Evolutionary conservation across 176 grass and related monocot species (phyloP).

Genomic region (Panicum miliaceum): DNA sequence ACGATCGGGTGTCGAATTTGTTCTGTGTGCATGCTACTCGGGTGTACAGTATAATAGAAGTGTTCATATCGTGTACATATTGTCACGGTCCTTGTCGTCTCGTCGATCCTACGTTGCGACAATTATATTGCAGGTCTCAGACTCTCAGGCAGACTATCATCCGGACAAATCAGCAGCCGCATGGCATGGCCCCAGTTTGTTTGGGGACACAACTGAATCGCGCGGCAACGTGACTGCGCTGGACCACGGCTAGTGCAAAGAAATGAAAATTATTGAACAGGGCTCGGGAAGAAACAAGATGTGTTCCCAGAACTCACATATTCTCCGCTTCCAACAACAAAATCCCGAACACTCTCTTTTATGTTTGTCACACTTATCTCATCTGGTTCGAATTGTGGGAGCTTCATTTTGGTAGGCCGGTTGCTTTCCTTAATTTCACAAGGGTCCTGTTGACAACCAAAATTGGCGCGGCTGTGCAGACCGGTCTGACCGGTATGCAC

Average conservation of each 20-base stretch:
- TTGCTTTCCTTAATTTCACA: conserved; percentile 86
- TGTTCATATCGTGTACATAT: background rate
- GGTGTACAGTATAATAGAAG: conserved; percentile 27
- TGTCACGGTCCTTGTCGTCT: background rate
- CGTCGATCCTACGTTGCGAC: no score
- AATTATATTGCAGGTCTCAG: no score
- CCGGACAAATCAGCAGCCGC: no score
- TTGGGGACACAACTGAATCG: background rate
- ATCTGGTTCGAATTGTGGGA: conserved; percentile 69
- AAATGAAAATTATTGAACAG: no score
- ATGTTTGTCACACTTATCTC: conserved; percentile 76
- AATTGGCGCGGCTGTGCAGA: no score
- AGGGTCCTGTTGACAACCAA: no score
- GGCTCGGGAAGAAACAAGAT: no score
- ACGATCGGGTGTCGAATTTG: background rate
- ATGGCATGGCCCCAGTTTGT: no score
- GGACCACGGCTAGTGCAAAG: background rate
- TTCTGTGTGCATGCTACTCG: background rate
- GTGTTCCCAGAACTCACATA: conserved; percentile 85
- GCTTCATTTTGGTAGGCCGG: conserved; percentile 83
- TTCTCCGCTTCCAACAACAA: conserved; percentile 88
- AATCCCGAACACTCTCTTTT: conserved; percentile 81
- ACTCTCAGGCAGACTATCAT: no score
- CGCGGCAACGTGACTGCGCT: background rate
- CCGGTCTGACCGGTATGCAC: no score